Conservation (phyloP, 1,284 basidiomycete species). For the Microbotryomycetes sp. region DNA sequence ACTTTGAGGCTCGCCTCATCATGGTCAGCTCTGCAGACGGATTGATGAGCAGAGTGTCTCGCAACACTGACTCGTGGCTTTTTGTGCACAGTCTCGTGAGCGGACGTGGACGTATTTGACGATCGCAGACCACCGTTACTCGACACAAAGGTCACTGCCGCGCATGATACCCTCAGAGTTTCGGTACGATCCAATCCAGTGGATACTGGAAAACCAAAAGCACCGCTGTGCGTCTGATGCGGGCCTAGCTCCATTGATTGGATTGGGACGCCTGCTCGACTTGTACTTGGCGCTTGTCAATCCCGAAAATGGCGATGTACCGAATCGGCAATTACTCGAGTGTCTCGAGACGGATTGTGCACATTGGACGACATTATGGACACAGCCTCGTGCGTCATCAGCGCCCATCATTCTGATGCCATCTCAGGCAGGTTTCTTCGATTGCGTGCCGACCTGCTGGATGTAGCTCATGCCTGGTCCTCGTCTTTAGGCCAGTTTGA, state of each 20-base stretch:
- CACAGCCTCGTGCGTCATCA: background rate
- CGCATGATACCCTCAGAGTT: conserved; percentile 5
- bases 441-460: too few species aligned
- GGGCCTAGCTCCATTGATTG: conserved; percentile 11
- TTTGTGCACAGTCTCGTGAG: conserved; percentile 1
- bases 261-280: conserved; percentile 11
- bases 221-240: conserved; percentile 3
- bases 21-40: conserved; percentile 5
- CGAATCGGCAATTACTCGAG: conserved; percentile 1
- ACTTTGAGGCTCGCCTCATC: conserved; percentile 24
- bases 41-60: too few species aligned
- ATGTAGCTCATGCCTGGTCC: too few species aligned
- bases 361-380: background rate
- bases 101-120: conserved; percentile 8
- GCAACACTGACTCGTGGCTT: background rate
- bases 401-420: background rate
- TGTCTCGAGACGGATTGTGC: conserved; percentile 5
- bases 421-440: background rate
- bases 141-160: conserved; percentile 10
- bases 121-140: conserved; percentile 12
- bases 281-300: conserved; percentile 5
- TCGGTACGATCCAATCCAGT: conserved; percentile 2
- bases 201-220: conserved; percentile 9
- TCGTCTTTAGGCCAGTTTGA: too few species aligned
- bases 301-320: conserved; percentile 3